Evolutionary conservation across 805 yeast genomes (phyloP), one percentile per base, ranked within the genome.

Genomic region (Grigorovia jiainica): DNA sequence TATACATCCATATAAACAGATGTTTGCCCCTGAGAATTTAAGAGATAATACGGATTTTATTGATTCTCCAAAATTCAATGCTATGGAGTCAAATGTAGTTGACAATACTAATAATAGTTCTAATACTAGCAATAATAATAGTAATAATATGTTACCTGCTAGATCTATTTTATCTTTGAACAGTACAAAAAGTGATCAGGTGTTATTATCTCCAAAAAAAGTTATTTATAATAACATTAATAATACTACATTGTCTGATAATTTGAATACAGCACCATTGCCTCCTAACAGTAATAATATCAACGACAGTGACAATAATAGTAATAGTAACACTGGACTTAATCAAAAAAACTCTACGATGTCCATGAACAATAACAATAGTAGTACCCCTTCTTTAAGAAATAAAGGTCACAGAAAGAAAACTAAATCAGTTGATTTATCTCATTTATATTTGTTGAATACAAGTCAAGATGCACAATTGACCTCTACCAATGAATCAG

Each of bases 381-480:
- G 15, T 11, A 15, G 15, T 11, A 27, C 31, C 5, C 31, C 40
- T 30, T 19, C 27, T 15, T 5, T 21, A 9, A 31, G 41, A 24
- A 30, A 17, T 6, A 34, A 2, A 5, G 5, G 8, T 17, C 11
- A 34, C 8, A 52, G 48, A 38, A 57, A 60, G 38, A 51, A 21
- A 33, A 20, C 36, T 4, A 25, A 37, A 27, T 67, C 72, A 1
- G 64, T 66, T 7, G 72, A 68, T 48, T 47, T 68, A 31, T 68
- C 73, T 2, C 72, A 68, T 43, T 40, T 68, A 47, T 67, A 68
- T 45, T 45, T 62, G 39, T 49, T 60, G 50, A 63, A 58, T 38
- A 50, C 59, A 18, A 49, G 49, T 38, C 58, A 52, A 20, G 61
- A 63, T 8, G 46, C 65, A 7, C 69, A 61, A 44, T 43, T 55